A percentile compares a stretch with the other conserved stretches of the same genome.
Evolutionary conservation across 2,329 filamentous ascomycete genomes (phyloP).

Genomic region (Escovopsis sp.): DNA sequence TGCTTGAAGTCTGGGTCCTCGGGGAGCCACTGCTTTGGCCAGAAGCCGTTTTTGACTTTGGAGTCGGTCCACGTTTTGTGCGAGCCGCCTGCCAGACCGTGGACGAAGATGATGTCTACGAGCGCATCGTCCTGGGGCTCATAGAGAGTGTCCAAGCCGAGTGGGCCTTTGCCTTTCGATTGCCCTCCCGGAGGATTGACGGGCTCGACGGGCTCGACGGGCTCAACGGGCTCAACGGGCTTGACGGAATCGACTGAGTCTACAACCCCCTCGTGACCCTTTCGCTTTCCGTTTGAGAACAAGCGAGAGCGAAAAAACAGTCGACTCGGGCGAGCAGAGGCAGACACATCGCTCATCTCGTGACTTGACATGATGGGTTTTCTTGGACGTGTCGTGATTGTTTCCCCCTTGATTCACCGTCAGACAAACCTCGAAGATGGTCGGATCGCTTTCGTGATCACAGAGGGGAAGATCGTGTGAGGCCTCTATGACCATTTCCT

Average conservation of each 20-base stretch:
- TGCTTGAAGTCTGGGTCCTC: constrained; percentile 1
- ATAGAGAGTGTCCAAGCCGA: neutral
- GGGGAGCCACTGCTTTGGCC: constrained; percentile 2
- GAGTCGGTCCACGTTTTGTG: constrained; percentile 1
- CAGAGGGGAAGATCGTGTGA: too few relatives aligned
- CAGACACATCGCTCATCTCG: too few relatives aligned
- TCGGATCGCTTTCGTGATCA: too few relatives aligned
- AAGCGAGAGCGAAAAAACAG: neutral
- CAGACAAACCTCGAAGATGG: too few relatives aligned
- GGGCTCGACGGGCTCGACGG: too few relatives aligned
- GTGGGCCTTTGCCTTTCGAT: neutral
- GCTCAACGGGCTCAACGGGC: neutral
- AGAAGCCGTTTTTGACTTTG: neutral
- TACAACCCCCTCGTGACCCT: neutral
- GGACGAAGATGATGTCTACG: constrained; percentile 3
- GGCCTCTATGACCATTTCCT: too few relatives aligned
- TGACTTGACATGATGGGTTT: too few relatives aligned
- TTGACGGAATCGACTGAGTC: neutral
- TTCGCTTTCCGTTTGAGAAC: neutral
- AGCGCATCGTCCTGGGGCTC: neutral
- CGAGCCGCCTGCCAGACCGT: constrained; percentile 1
- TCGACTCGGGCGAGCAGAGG: too few relatives aligned
- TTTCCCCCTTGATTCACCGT: too few relatives aligned
- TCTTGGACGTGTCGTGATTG: too few relatives aligned
- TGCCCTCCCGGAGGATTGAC: too few relatives aligned